Evolutionary conservation across 129 eudicot genomes (phyloP), one percentile per base, ranked within the genome.

Genomic region (Flaveria brownii): DNA sequence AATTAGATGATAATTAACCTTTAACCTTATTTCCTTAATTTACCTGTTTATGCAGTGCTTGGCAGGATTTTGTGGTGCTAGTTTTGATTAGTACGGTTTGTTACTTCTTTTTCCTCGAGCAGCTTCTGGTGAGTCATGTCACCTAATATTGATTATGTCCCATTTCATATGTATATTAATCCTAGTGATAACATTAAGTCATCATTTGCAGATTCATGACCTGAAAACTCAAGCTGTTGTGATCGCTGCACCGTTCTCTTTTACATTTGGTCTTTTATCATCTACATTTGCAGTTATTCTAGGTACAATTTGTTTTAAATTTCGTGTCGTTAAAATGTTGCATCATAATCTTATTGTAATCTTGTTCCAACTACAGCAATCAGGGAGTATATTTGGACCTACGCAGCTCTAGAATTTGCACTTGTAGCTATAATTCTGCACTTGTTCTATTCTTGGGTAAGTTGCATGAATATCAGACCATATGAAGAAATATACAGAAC

Each of bases 51-150:
- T 81, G 84, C 93, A 94, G 98, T 78, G 90, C 90, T 9, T 94
- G 98, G 97, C 98, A 94, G 90, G 98, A 94, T 77, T 91, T 94
- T 78, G 96, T 91, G 85, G 98, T 94, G 82, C 93, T 94, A 9
- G 93, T 94, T 77, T 84, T 94, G 85, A 91, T 91, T 63, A 88
- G 97, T 78, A 86, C 97, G 33, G 85, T 94, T 51, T 88, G 96
- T 84, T 94, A 94, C 82, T 94, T 94, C 85, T 94, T 94, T 87
- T 94, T 87, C 85, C 88, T 94, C 41, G 98, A 89, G 88, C 98
- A 94, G 86, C 85, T 94, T 71, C 81, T 94, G 86, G 98, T 93
- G 71, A 82, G 85, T 74, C 67, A 3, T 71, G 42, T 36, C 47
- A 14, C 84, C 22, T 50, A 5, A 56, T 17, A 52, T 52, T 16